Conservation (phyloP, 2,329 filamentous ascomycete species). For the Aspergillus terreus region DNA sequence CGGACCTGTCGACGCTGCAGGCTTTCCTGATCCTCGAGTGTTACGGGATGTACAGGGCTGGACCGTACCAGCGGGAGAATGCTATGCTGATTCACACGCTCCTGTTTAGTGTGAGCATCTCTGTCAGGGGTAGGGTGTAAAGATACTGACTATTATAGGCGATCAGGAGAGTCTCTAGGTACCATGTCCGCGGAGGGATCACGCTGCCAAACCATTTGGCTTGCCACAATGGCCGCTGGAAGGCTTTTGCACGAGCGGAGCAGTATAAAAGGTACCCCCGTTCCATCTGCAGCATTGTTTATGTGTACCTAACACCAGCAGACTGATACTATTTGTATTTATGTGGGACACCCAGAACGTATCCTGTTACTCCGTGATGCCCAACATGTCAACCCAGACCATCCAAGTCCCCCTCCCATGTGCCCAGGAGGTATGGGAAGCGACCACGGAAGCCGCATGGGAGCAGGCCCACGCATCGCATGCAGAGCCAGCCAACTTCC, state of each 20-base stretch:
- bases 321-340: not conserved
- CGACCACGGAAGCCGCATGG: not conserved
- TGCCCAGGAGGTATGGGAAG: not conserved
- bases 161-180: not conserved
- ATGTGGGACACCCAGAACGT: slow-evolving; percentile 4
- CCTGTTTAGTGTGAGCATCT: not conserved
- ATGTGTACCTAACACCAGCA: not conserved
- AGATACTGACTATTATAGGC: not conserved
- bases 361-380: slow-evolving; percentile 3
- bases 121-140: too few relatives aligned
- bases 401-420: slow-evolving; percentile 1
- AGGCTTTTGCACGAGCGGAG: not conserved
- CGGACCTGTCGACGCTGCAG: not conserved
- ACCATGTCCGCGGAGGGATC: not conserved
- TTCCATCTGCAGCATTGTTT: not conserved
- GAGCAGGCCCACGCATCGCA: not conserved
- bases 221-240: not conserved
- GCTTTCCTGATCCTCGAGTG: slow-evolving; percentile 3
- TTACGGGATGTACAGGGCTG: slow-evolving; percentile 3
- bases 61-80: slow-evolving; percentile 3
- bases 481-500: not conserved
- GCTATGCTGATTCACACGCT: slow-evolving; percentile 2
- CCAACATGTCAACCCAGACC: slow-evolving; percentile 1
- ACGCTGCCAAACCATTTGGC: not conserved
- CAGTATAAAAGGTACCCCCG: not conserved